phyloP scores from a whole-genome alignment of 208 protist genomes.

The Crithidia bombi region DNA sequence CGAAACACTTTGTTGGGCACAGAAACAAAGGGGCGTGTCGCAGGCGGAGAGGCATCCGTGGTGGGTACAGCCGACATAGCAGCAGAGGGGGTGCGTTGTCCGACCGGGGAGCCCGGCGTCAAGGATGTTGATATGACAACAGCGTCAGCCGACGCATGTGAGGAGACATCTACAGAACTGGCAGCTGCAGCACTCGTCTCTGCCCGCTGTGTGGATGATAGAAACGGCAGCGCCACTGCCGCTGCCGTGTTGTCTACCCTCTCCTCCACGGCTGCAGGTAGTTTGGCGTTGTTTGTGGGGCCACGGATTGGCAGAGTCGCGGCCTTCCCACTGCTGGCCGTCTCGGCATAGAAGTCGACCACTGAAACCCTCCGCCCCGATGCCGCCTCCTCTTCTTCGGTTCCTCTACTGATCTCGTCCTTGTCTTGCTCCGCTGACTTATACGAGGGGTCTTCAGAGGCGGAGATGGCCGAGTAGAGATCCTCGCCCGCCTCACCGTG shows the following conservation, averaged over 20 bases:
- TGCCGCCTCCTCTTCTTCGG: not conserved
- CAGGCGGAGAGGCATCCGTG: not conserved
- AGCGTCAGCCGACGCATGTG: not conserved
- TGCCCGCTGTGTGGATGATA: not conserved
- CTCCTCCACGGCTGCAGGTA: too few relatives aligned
- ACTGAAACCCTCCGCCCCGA: not conserved
- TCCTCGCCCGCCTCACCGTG: conserved; percentile 1
- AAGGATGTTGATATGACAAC: not conserved
- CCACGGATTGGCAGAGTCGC: not conserved
- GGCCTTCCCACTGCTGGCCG: not conserved
- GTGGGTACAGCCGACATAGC: not conserved
- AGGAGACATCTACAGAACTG: not conserved
- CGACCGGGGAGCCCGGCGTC: not conserved
- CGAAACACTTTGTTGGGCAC: conserved; percentile 5
- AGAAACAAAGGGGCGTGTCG: not conserved
- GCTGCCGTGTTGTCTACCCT: not conserved
- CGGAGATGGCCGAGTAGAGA: conserved; percentile 9
- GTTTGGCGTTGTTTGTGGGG: not conserved
- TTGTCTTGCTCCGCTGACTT: not conserved
- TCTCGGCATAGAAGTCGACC: conserved; percentile 16
- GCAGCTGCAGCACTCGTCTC: not conserved
- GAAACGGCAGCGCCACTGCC: not conserved
- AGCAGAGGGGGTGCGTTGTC: not conserved
- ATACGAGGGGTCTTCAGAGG: conserved; percentile 1
- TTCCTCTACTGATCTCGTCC: not conserved